These are phyloP conservation scores for Kwoniella shandongensis DNA, from an alignment of 768 basidiomycete species.

Conservation along the genomic window DNA sequence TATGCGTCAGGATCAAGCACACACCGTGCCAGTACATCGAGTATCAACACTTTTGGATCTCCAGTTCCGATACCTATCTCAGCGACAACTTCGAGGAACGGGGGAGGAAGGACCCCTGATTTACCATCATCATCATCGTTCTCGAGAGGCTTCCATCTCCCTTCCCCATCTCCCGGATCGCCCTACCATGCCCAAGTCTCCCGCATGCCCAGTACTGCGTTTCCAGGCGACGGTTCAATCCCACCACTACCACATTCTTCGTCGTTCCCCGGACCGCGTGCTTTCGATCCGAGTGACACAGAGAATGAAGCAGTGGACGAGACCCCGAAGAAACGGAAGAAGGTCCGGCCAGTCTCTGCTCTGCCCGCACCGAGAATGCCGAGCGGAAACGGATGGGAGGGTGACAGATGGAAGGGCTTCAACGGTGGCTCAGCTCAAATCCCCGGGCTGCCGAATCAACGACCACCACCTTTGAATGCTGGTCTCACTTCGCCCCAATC, in stretches of 20 bases:
- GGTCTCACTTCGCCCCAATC: not conserved
- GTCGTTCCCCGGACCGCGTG: constrained; percentile 25
- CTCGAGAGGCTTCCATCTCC: constrained; percentile 44
- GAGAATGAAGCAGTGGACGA: constrained; percentile 29
- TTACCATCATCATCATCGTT: constrained; percentile 27
- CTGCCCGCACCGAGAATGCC: constrained; percentile 22
- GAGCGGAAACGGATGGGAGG: constrained; percentile 11
- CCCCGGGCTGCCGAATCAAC: constrained; percentile 8
- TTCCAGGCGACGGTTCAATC: not conserved
- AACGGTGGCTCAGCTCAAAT: not conserved
- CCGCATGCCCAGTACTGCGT: not conserved
- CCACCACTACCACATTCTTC: constrained; percentile 40
- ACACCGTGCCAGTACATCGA: constrained; percentile 15
- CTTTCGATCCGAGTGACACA: constrained; percentile 25
- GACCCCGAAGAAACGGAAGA: constrained; percentile 27
- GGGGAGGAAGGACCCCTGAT: constrained; percentile 8
- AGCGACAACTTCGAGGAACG: constrained; percentile 6
- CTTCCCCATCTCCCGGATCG: constrained; percentile 41
- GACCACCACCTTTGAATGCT: not conserved
- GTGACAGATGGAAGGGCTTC: constrained; percentile 21
- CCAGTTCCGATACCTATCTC: constrained; percentile 12
- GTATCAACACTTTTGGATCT: constrained; percentile 5
- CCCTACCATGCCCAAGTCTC: constrained; percentile 28
- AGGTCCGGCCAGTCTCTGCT: constrained; percentile 36
- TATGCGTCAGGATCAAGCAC: not conserved